A percentile compares a stretch with the other conserved stretches of the same genome.
Conservation (phyloP, 2,329 filamentous ascomycete species). For the Paraphoma chrysanthemicola region DNA sequence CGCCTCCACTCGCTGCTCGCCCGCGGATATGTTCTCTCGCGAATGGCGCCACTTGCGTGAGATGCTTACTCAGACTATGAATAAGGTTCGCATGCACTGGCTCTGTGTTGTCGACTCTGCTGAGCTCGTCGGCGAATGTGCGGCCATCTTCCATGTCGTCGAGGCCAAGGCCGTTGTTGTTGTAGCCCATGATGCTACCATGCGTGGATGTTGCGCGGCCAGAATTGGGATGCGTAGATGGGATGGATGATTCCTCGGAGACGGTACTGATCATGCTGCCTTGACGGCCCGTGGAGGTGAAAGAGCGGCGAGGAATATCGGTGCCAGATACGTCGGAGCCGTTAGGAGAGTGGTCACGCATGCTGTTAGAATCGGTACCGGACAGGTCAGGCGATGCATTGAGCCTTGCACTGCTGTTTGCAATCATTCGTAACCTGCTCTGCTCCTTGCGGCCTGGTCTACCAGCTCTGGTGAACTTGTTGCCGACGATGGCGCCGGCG, state of each 20-base stretch:
- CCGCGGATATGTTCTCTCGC: conserved; percentile 17
- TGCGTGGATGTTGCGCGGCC: conserved; percentile 27
- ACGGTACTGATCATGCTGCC: conserved; percentile 38
- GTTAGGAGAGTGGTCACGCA: conserved; percentile 42
- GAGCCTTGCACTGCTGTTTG: conserved; percentile 75
- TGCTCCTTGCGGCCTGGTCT: conserved; percentile 77
- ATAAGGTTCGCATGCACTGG: conserved; percentile 43
- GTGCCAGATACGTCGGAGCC: conserved; percentile 32
- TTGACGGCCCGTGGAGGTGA: conserved; percentile 38
- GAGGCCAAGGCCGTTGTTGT: conserved; percentile 22
- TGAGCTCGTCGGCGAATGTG: conserved; percentile 46
- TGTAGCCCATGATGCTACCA: conserved; percentile 31
- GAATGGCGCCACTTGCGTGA: conserved; percentile 41
- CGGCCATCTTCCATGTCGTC: conserved; percentile 37
- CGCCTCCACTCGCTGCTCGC: conserved; percentile 7
- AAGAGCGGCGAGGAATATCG: conserved; percentile 31
- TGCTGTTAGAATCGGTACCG: conserved; percentile 36
- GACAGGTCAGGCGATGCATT: conserved; percentile 42
- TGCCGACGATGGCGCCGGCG: conserved; percentile 93
- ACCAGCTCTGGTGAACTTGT: conserved; percentile 91
- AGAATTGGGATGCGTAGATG: conserved; percentile 20
- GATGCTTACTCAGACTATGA: conserved; percentile 39
- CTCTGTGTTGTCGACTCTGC: conserved; percentile 45
- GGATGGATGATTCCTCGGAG: conserved; percentile 36
- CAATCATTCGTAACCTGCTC: conserved; percentile 80